A percentile compares a stretch with the other conserved stretches of the same genome.
Evolutionary conservation across 352 stramenopile genomes (phyloP).

Genomic region (Phytophthora podocarpi): DNA sequence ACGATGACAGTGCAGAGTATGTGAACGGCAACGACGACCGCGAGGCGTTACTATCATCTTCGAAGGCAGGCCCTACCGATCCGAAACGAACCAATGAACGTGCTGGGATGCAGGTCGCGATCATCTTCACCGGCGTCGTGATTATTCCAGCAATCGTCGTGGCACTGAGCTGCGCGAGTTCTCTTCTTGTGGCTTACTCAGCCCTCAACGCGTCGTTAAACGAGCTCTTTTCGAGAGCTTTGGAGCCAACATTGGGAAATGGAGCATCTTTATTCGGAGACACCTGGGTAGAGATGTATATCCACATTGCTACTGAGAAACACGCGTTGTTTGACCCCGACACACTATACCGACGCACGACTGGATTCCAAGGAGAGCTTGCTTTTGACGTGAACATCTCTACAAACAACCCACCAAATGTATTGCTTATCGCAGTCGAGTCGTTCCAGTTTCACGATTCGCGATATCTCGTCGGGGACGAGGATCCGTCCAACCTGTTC

Average conservation of each 20-base stretch:
- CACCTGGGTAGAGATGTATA: conserved; percentile 21
- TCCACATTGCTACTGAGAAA: conserved; percentile 41
- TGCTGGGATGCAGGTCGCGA: no score
- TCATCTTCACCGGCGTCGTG: no score
- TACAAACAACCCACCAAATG: conserved; percentile 51
- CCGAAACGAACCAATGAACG: no score
- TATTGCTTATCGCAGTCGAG: conserved; percentile 50
- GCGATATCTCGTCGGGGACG: conserved; percentile 45
- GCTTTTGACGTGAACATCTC: conserved; percentile 45
- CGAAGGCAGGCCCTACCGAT: no score
- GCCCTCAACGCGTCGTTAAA: conserved; percentile 44
- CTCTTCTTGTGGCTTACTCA: conserved; percentile 28
- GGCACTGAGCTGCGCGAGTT: conserved; percentile 10
- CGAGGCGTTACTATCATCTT: no score
- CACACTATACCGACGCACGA: conserved; percentile 40
- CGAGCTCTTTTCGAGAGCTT: conserved; percentile 26
- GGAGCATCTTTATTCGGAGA: conserved; percentile 8
- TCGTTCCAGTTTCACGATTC: conserved; percentile 56
- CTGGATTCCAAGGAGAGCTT: conserved; percentile 42
- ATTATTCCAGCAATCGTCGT: no score
- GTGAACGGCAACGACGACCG: no score
- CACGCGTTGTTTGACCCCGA: conserved; percentile 41
- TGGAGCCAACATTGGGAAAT: conserved; percentile 6
- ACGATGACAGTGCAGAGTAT: no score
- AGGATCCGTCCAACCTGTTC: conserved; percentile 36